phyloP scores from a whole-genome alignment of 1,284 basidiomycete genomes.

The Apiotrichum akiyoshidainum region DNA sequence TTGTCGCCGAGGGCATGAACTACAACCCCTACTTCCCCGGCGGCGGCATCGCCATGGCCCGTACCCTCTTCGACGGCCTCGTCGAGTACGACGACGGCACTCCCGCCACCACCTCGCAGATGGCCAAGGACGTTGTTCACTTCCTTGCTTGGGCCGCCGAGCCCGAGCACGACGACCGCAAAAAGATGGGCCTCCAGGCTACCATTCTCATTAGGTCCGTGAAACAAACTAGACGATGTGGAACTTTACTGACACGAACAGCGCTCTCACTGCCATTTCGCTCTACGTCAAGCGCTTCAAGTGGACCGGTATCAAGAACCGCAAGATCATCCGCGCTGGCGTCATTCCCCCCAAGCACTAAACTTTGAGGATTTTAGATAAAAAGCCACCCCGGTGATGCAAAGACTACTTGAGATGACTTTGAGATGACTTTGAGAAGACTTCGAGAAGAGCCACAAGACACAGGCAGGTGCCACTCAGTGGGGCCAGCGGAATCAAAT shows the following conservation, averaged over 20 bases:
- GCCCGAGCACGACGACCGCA: constrained; percentile 96
- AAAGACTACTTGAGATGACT: not conserved
- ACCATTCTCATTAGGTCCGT: constrained; percentile 68
- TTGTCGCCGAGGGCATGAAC: constrained; percentile 95
- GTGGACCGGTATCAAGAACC: constrained; percentile 85
- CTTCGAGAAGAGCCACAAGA: too few species aligned
- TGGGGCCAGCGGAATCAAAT: too few species aligned
- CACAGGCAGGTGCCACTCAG: too few species aligned
- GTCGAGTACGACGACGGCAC: constrained; percentile 97
- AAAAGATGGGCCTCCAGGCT: constrained; percentile 86
- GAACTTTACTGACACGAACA: too few species aligned
- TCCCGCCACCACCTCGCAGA: constrained; percentile 94
- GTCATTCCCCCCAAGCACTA: constrained; percentile 37
- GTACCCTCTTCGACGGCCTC: constrained; percentile 89
- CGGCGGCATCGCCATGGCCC: constrained; percentile 97
- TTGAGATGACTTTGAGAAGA: too few species aligned
- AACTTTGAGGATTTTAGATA: not conserved
- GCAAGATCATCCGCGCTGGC: constrained; percentile 68
- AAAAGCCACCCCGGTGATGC: not conserved
- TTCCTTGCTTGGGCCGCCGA: constrained; percentile 96
- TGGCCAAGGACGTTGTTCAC: constrained; percentile 97
- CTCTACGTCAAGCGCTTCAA: constrained; percentile 94
- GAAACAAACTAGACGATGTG: too few species aligned
- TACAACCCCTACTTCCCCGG: constrained; percentile 98
- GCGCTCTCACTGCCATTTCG: constrained; percentile 68